Conservation (phyloP, 1,284 basidiomycete genomes). For the Microbotryomycetes sp. region DNA sequence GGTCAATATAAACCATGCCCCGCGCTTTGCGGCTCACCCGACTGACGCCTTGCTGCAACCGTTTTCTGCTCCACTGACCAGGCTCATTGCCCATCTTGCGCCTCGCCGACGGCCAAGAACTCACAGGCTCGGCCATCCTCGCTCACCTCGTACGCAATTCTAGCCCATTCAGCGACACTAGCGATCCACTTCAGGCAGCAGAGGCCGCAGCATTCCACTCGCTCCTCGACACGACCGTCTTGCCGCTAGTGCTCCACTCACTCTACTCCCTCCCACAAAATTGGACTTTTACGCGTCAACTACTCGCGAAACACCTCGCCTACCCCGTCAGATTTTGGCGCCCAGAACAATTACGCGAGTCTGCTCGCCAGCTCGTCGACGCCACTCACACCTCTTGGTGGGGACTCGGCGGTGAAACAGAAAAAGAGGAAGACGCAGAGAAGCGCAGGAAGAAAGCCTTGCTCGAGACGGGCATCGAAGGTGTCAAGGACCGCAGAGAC, state of each 20-base stretch:
- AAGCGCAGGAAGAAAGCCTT: slow-evolving; percentile 15
- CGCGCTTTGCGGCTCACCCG: neutral
- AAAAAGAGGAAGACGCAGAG: slow-evolving; percentile 20
- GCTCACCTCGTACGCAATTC: slow-evolving; percentile 6
- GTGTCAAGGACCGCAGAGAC: slow-evolving; percentile 18
- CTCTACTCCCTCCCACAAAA: slow-evolving; percentile 30
- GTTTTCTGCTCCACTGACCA: neutral
- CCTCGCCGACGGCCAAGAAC: slow-evolving; percentile 10
- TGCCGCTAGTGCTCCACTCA: slow-evolving; percentile 28
- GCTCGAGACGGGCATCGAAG: slow-evolving; percentile 24
- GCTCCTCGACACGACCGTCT: slow-evolving; percentile 20
- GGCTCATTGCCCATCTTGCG: slow-evolving; percentile 17
- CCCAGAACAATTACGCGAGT: slow-evolving; percentile 16
- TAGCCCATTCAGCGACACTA: neutral
- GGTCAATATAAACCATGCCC: neutral
- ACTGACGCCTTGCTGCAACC: neutral
- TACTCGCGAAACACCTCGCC: slow-evolving; percentile 13
- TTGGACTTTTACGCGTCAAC: slow-evolving; percentile 16
- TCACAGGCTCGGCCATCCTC: slow-evolving; percentile 14
- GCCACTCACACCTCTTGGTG: slow-evolving; percentile 24
- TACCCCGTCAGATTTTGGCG: slow-evolving; percentile 22
- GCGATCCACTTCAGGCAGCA: neutral
- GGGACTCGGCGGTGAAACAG: slow-evolving; percentile 27
- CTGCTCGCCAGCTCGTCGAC: slow-evolving; percentile 17
- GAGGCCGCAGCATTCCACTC: slow-evolving; percentile 21